Evolutionary conservation across 192 early-diverging fungal species (phyloP).

Genomic region (Dispira parvispora): DNA sequence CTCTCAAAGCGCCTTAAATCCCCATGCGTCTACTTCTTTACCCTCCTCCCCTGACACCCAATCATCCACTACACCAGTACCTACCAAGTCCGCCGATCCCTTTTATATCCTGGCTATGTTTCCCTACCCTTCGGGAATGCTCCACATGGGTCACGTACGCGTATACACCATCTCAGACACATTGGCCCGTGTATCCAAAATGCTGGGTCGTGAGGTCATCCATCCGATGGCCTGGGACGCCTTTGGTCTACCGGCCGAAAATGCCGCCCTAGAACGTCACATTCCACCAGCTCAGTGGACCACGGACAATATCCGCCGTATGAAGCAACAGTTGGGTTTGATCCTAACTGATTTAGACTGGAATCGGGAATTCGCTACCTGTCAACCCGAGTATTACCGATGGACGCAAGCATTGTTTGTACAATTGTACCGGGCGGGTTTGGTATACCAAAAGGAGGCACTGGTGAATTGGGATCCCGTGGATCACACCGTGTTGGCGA

Average conservation of each 20-base stretch:
- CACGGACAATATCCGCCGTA: slow-evolving; percentile 51
- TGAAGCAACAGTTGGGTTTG: slow-evolving; percentile 63
- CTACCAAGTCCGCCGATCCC: slow-evolving; percentile 16
- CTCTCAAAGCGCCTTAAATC: no score
- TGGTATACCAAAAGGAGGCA: slow-evolving; percentile 79
- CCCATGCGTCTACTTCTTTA: no score
- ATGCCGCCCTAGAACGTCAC: slow-evolving; percentile 76
- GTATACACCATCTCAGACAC: slow-evolving; percentile 90
- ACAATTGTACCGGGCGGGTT: slow-evolving; percentile 49
- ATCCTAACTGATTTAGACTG: slow-evolving; percentile 82
- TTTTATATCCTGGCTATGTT: slow-evolving; percentile 90
- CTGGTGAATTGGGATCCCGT: slow-evolving; percentile 96
- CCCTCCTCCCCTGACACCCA: no score
- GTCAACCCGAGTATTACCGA: slow-evolving; percentile 72
- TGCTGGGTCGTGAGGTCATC: slow-evolving; percentile 59
- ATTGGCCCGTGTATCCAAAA: slow-evolving; percentile 54
- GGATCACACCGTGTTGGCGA: slow-evolving; percentile 87
- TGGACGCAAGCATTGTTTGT: slow-evolving; percentile 93
- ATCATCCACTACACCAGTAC: no score
- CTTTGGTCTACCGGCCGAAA: slow-evolving; percentile 96
- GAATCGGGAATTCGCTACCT: slow-evolving; percentile 76
- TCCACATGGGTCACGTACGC: slow-evolving; percentile 95
- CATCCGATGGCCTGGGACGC: slow-evolving; percentile 97
- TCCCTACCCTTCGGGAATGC: slow-evolving; percentile 80
- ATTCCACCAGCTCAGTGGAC: slow-evolving; percentile 76